Conservation (phyloP, 2,329 filamentous ascomycete genomes). For the Zasmidium citrigriseum region DNA sequence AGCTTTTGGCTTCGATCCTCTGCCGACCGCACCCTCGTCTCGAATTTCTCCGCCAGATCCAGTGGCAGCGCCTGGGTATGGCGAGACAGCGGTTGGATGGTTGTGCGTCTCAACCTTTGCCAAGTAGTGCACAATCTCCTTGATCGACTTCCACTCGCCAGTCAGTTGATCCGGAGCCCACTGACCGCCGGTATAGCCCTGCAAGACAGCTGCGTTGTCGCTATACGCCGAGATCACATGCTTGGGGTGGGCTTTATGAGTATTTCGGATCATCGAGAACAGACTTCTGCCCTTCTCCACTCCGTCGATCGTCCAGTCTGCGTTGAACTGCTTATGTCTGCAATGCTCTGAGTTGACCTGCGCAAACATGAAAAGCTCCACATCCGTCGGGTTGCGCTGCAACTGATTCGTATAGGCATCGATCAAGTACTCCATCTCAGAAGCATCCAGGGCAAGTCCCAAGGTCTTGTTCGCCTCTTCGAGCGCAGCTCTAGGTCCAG, state of each 20-base stretch:
- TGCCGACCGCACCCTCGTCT: conserved; percentile 90
- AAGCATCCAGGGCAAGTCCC: conserved; percentile 82
- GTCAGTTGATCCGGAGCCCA: conserved; percentile 89
- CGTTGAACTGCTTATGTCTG: conserved; percentile 90
- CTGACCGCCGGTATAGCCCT: conserved; percentile 70
- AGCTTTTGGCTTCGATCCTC: conserved; percentile 89
- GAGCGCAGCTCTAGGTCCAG: conserved; percentile 70
- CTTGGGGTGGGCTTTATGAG: conserved; percentile 74
- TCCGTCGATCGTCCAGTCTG: conserved; percentile 92
- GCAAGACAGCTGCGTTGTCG: conserved; percentile 92
- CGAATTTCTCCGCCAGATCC: conserved; percentile 94
- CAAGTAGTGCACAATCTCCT: conserved; percentile 83
- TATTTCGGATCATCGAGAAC: conserved; percentile 96
- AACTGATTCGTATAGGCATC: conserved; percentile 70
- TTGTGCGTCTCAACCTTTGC: conserved; percentile 98
- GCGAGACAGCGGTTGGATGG: conserved; percentile 93
- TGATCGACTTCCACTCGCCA: conserved; percentile 83
- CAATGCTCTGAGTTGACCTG: conserved; percentile 99
- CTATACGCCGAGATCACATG: conserved; percentile 95
- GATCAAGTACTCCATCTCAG: conserved; percentile 93
- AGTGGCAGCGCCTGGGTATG: conserved; percentile 89
- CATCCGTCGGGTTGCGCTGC: conserved; percentile 73
- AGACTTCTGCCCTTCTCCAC: conserved; percentile 75
- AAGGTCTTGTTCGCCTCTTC: conserved; percentile 80
- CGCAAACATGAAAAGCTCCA: conserved; percentile 98